Percentiles rank a stretch among this genome's conserved stretches.
Evolutionary conservation across 2,329 filamentous ascomycete species (phyloP).

Genomic region (Fusarium sulawesiense): DNA sequence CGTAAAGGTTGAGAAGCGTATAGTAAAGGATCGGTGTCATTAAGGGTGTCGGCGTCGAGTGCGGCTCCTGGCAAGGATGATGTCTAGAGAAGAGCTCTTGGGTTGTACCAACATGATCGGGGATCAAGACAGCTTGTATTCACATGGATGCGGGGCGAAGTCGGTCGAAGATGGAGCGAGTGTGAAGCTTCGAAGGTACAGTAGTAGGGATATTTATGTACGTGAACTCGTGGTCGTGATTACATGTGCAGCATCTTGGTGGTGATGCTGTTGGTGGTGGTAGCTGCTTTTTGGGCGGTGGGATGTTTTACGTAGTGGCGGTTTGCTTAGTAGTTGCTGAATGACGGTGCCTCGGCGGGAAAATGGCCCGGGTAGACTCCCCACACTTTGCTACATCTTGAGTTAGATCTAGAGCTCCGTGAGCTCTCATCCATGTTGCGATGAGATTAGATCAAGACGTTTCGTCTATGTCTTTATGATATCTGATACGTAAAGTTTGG

Average conservation of each 20-base stretch:
- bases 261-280: slow-evolving; percentile 10
- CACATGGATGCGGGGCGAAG: slow-evolving; percentile 48
- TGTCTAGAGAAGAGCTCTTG: slow-evolving; percentile 51
- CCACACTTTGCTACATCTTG: slow-evolving; percentile 16
- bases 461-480: background rate
- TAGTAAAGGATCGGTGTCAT: slow-evolving; percentile 58
- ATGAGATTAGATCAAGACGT: background rate
- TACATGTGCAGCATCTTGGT: slow-evolving; percentile 22
- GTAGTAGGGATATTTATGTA: background rate
- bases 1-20: slow-evolving; percentile 19
- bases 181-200: background rate
- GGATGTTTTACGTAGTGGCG: slow-evolving; percentile 33
- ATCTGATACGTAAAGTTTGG: background rate
- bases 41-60: slow-evolving; percentile 47
- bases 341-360: slow-evolving; percentile 37
- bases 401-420: background rate
- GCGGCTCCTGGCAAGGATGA: slow-evolving; percentile 52
- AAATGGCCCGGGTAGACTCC: slow-evolving; percentile 40
- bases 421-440: background rate
- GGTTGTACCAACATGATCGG: slow-evolving; percentile 58
- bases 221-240: slow-evolving; percentile 10
- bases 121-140: slow-evolving; percentile 45
- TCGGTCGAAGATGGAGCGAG: slow-evolving; percentile 10
- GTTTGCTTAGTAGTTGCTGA: slow-evolving; percentile 28
- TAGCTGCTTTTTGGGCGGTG: slow-evolving; percentile 37